Conservation (phyloP, 768 basidiomycete species). For the Cystofilobasidium capitatum region DNA sequence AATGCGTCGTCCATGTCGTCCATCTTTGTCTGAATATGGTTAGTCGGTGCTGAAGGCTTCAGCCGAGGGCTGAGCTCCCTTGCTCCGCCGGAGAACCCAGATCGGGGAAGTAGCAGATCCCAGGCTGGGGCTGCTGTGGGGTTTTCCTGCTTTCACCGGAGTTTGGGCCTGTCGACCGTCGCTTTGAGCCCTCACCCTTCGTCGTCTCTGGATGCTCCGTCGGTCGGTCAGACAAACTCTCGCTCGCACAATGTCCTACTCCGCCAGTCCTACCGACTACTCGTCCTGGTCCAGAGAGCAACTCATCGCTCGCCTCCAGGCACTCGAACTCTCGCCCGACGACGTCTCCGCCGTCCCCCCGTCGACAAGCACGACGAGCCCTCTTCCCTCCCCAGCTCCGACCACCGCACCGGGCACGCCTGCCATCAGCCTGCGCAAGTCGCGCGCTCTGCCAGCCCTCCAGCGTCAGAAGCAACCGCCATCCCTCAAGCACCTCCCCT, state of each 20-base stretch:
- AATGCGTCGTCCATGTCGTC: too few species aligned
- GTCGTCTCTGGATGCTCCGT: background rate
- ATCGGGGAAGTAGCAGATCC: too few species aligned
- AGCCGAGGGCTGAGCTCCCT: too few species aligned
- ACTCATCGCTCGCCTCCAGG: slow-evolving; percentile 55
- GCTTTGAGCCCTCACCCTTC: background rate
- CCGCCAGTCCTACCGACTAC: slow-evolving; percentile 13
- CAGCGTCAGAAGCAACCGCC: slow-evolving; percentile 1
- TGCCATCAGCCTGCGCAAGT: background rate
- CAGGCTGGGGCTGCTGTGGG: too few species aligned
- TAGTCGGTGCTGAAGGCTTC: too few species aligned
- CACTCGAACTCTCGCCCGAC: slow-evolving; percentile 46
- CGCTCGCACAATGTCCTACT: background rate
- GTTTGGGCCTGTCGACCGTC: too few species aligned
- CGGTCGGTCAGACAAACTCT: background rate
- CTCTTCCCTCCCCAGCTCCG: slow-evolving; percentile 16
- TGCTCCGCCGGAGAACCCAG: too few species aligned
- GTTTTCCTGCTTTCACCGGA: too few species aligned
- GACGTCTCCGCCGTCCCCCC: background rate
- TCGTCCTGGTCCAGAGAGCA: slow-evolving; percentile 43
- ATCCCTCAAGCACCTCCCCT: slow-evolving; percentile 57
- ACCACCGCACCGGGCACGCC: slow-evolving; percentile 20
- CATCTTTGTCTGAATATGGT: too few species aligned
- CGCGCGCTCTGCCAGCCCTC: background rate
- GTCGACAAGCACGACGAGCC: slow-evolving; percentile 14